These are phyloP conservation scores for Diddensiella transvaalensis DNA, from an alignment of 805 yeast species.

Conservation along the genomic window DNA sequence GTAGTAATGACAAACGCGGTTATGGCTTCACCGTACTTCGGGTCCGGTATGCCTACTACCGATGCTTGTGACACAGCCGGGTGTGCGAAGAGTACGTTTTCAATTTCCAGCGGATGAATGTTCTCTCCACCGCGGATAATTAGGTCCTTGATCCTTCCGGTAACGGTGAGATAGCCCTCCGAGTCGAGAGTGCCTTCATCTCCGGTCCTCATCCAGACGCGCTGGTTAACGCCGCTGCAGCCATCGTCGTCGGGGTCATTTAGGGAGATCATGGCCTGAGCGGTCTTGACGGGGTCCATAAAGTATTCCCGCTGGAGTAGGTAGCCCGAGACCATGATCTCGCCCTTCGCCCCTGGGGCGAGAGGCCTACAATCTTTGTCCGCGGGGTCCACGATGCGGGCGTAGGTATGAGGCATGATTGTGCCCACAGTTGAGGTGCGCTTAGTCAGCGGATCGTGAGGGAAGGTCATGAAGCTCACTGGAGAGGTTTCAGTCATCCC, in stretches of 20 bases:
- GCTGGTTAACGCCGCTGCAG: too few relatives aligned
- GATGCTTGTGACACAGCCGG: constrained; percentile 28
- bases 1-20: constrained; percentile 28
- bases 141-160: constrained; percentile 33
- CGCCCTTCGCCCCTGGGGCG: constrained; percentile 27
- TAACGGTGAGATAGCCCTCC: constrained; percentile 28
- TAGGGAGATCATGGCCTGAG: constrained; percentile 28
- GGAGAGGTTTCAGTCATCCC: constrained; percentile 35
- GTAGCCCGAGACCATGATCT: constrained; percentile 31
- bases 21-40: constrained; percentile 30
- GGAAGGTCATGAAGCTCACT: constrained; percentile 30
- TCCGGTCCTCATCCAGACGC: constrained; percentile 32
- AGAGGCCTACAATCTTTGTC: constrained; percentile 21
- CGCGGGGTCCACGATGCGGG: constrained; percentile 25
- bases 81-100: constrained; percentile 28
- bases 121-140: constrained; percentile 34
- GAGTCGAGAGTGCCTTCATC: constrained; percentile 31
- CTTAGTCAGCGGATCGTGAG: constrained; percentile 26
- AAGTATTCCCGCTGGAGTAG: constrained; percentile 27
- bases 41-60: constrained; percentile 31
- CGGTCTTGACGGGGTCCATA: constrained; percentile 26
- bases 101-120: constrained; percentile 32
- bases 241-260: constrained; percentile 18
- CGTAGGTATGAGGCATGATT: constrained; percentile 31
- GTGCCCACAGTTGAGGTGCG: constrained; percentile 28